phyloP scores from a whole-genome alignment of 1,284 basidiomycete species.

The Afroboletus lepidellus region DNA sequence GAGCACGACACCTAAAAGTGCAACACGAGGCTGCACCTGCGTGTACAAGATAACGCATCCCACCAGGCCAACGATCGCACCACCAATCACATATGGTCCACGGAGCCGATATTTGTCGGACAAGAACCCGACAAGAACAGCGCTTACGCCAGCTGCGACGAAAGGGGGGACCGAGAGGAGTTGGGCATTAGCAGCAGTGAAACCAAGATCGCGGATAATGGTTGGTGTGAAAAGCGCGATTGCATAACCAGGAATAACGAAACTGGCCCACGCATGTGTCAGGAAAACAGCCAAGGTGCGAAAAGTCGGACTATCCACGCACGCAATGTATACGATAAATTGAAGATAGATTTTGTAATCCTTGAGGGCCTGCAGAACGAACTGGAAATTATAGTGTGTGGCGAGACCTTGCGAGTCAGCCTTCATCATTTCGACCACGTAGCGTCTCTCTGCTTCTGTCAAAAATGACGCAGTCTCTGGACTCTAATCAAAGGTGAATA shows the following conservation, averaged over 20 bases:
- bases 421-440: conserved; percentile 37
- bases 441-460: conserved; percentile 35
- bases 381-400: conserved; percentile 34
- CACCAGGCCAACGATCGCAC: conserved; percentile 36
- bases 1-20: conserved; percentile 53
- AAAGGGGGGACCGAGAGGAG: conserved; percentile 53
- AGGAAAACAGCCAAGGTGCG: background rate
- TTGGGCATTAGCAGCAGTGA: conserved; percentile 51
- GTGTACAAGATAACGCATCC: conserved; percentile 46
- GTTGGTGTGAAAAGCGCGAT: conserved; percentile 57
- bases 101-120: conserved; percentile 44
- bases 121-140: conserved; percentile 38
- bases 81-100: conserved; percentile 42
- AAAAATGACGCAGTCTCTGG: conserved; percentile 46
- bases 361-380: conserved; percentile 39
- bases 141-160: conserved; percentile 38
- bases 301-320: background rate
- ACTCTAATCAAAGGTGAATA: conserved; percentile 31
- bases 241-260: conserved; percentile 51
- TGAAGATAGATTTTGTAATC: conserved; percentile 47
- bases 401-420: conserved; percentile 35
- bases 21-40: conserved; percentile 32
- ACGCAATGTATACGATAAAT: conserved; percentile 44
- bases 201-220: conserved; percentile 53
- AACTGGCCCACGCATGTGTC: conserved; percentile 23